Evolutionary conservation across 169 alveolate species (phyloP), one percentile per base, ranked within the genome.

Genomic region (Plasmodium coatneyi): DNA sequence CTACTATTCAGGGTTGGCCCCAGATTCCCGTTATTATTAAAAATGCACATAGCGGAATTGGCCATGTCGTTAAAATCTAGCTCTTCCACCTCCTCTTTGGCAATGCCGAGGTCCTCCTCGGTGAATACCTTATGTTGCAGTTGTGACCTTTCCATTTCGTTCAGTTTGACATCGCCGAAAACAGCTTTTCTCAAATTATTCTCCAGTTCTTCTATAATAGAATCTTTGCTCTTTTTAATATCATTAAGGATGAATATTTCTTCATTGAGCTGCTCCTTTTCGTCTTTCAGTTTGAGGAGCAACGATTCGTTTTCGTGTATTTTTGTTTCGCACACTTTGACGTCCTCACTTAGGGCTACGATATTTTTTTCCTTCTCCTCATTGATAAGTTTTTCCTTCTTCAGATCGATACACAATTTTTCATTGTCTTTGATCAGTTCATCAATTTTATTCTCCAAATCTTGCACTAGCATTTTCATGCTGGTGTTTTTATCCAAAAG

Each of bases 381-480:
- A 30, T 34, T 71, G 52, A 91, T 32, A 34, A 52, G 70, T 52
- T 81, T 91, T 81, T 91, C 95, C 71, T 91, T 91, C 46, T 91
- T 91, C 60, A 91, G 46, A 81, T 91, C 95, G 19, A 91, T 56
- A 52, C 92, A 80, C 25, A 80, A 46, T 25, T 91, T 91, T 91
- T 91, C 95, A 81, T 91, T 91, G 82, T 91, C 95, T 76, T 91
- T 91, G 49, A 91, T 80, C 10, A 91, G 78, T 14, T 91, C 95
- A 34, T 91, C 92, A 46, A 91, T 71, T 91, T 91, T 91, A 91
- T 71, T 81, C 74, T 91, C 95, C 41, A 81, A 91, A 66, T 91
- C 95, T 49, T 91, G 95, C 34, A 91, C 82, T 52, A 81, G 36
- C 92, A 91, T 81, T 54, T 91, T 91, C 95, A 91, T 91, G 25